Evolutionary conservation across 176 grass and related monocot species (phyloP).

Genomic region (Oryza meyeriana): DNA sequence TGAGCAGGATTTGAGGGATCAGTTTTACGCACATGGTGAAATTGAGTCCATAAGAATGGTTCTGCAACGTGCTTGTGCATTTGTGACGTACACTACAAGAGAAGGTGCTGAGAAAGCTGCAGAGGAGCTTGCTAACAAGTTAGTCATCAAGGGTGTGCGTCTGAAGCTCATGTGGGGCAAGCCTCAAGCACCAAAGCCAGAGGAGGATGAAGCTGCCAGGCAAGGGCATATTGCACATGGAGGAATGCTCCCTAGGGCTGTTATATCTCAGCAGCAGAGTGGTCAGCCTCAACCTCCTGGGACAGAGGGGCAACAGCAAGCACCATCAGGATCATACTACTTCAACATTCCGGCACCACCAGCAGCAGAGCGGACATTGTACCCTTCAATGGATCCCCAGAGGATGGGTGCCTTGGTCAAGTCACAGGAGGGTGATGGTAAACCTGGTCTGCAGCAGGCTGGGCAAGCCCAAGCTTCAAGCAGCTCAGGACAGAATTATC

Average conservation of each 20-base stretch:
- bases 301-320: slow-evolving; percentile 50
- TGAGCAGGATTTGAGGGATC: slow-evolving; percentile 88
- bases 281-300: slow-evolving; percentile 57
- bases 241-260: slow-evolving; percentile 85
- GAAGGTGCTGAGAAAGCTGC: slow-evolving; percentile 88
- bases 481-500: slow-evolving; percentile 52
- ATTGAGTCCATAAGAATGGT: slow-evolving; percentile 99
- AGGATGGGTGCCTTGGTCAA: slow-evolving; percentile 86
- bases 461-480: slow-evolving; percentile 52
- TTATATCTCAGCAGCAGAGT: slow-evolving; percentile 86
- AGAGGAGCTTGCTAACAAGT: slow-evolving; percentile 90
- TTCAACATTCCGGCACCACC: slow-evolving; percentile 90
- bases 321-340: slow-evolving; percentile 46
- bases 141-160: slow-evolving; percentile 87
- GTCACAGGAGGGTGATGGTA: slow-evolving; percentile 48
- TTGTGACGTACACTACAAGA: slow-evolving; percentile 89
- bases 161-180: slow-evolving; percentile 98
- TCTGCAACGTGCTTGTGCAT: slow-evolving; percentile 73
- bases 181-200: slow-evolving; percentile 71
- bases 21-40: slow-evolving; percentile 92
- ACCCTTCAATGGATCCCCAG: slow-evolving; percentile 95
- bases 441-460: slow-evolving; percentile 34
- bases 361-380: slow-evolving; percentile 45
- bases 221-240: slow-evolving; percentile 71
- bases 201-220: slow-evolving; percentile 56